Base-by-base conservation (phyloP, 2,329 filamentous ascomycete species). In the Colletotrichum sansevieriae region DNA sequence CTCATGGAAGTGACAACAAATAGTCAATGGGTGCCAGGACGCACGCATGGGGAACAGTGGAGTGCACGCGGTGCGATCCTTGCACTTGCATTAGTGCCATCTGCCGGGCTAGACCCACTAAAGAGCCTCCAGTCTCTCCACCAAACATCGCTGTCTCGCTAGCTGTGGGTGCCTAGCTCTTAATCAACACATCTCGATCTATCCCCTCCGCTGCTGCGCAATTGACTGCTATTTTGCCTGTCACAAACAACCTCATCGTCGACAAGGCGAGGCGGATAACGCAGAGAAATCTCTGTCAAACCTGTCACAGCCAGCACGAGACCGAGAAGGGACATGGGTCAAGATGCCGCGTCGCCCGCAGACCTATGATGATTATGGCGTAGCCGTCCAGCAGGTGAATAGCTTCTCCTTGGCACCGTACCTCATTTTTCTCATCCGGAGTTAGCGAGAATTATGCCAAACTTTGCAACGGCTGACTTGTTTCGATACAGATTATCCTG, bases 401-500 rank as follows among this genome's bases (percentile, higher is more conserved):
- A n/a, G 11, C 5, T 72, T 68, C 73, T 70, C 37, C 29, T 1
- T 29, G 29, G 7, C 29, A 29, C 8, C 29, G 7, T 9, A 54
- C 6, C 63, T 20, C 8, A 33, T 51, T n/a, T 33, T 33, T 25
- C 22, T 51, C n/a, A 13, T n/a, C 22, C 22, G 10, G 47, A 15
- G 13, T 18, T n/a, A 8, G 11, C 6, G 22, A 15, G 15, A 15
- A 51, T 29, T 9, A 29, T 29, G 29, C 7, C 22, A 51, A 51
- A 10, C 2, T 5, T 51, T 22, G 47, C 25, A 29, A 20, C 33
- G 29, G 52, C 25, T 18, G 52, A 33, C 25, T 22, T 39, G 10
- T 3, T 15, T 15, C 25, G 51, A 13, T 33, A 49, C 77, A 99
- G 94, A 97, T 98, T 73, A 95, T 98, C 70, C 89, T 97, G 74